Evolutionary conservation across 176 grass and related monocot genomes (phyloP).

Genomic region (Melocanna baccifera): DNA sequence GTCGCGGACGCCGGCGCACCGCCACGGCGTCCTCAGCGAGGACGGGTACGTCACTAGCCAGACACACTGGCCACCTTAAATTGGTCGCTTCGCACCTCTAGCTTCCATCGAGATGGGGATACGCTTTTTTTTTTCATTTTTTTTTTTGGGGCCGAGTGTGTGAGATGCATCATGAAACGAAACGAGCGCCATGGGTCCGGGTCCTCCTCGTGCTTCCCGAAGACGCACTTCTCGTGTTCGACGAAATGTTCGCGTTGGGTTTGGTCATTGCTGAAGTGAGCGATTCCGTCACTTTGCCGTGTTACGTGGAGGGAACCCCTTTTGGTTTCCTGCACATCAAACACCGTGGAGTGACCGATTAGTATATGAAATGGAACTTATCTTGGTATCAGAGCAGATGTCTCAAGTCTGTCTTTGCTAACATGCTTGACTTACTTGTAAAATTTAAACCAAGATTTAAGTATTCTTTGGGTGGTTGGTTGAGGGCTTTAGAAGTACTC

Average conservation of each 20-base stretch:
- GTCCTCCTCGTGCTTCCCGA: neutral
- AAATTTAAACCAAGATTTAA: neutral
- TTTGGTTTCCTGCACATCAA: neutral
- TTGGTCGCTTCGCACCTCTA: neutral
- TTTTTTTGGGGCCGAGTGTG: neutral
- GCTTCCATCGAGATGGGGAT: neutral
- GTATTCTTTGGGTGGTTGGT: neutral
- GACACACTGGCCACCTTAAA: neutral
- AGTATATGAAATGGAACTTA: neutral
- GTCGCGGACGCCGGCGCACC: constrained; percentile 54
- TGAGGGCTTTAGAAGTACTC: neutral
- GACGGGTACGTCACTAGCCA: constrained; percentile 35
- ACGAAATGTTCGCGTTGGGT: constrained; percentile 13
- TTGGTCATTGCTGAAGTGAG: neutral
- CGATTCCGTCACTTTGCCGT: neutral
- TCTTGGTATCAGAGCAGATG: neutral
- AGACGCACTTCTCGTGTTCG: neutral
- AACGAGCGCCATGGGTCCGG: neutral
- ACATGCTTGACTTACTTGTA: neutral
- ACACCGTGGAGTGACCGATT: neutral
- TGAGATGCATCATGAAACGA: neutral
- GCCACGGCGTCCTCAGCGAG: constrained; percentile 84
- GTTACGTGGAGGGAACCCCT: neutral
- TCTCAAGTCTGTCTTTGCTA: neutral
- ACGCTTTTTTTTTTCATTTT: neutral